Evolutionary conservation across 2,329 filamentous ascomycete species (phyloP), one percentile per base, ranked within the genome.

Genomic region (Pseudogymnoascus sp.): DNA sequence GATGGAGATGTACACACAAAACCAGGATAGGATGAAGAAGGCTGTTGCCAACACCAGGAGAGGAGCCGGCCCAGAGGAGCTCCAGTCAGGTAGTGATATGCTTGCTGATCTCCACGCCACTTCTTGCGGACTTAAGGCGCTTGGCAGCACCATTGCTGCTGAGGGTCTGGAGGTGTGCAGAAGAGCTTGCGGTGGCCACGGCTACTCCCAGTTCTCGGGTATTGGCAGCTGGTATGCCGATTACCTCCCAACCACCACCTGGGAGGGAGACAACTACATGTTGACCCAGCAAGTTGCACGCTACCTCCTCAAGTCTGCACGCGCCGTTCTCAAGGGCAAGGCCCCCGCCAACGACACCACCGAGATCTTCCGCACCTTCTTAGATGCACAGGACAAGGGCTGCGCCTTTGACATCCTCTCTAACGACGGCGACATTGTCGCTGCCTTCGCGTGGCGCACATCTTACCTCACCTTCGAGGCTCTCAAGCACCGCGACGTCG

Each of bases 241-340:
- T 72, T 91, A 91, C 71, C 79, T 91, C 1, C 88, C 89, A 14
- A 88, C 83, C 0, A 74, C 79, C 12, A 75, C 73, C 4, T 90
- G 86, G 85, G 89, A 91, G 72, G 89, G 89, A 49, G 89, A 91
- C 76, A 91, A 90, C 78, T 91, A 89, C 77, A 91, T 92, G 88
- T 78, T 92, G 64, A 90, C 87, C 8, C 89, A 92, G 73, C 89
- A 92, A 76, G 88, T 91, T 2, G 86, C 87, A 2, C 83, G 88
- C 63, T 91, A 82, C 77, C 82, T 92, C 52, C 81, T 92, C 66
- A 92, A 91, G 80, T 85, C 88, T 2, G 88, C 88, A 0, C 85
- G 89, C 43, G 80, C 83, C 1, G 88, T 91, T 0, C 76, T 90
- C n/a, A 78, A 81, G 12, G 85, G 84, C 66, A 83, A 86, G 65